These are phyloP conservation scores for Fraxinus angustifolia DNA, from an alignment of 305 asterid species.

Conservation along the genomic window DNA sequence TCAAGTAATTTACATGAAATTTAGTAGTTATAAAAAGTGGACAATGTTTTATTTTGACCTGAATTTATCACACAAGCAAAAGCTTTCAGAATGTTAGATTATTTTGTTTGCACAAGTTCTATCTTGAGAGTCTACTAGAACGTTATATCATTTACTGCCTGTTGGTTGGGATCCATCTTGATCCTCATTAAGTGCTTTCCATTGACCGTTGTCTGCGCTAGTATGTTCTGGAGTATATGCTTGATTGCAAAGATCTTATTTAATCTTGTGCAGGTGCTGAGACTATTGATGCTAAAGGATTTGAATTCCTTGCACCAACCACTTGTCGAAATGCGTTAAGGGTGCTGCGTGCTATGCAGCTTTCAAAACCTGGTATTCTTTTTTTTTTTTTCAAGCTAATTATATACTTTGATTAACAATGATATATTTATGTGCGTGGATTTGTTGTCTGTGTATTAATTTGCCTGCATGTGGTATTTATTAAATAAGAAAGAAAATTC, in stretches of 20 bases:
- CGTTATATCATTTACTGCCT: not conserved
- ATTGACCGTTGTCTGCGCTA: not conserved
- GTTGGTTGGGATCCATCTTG: not conserved
- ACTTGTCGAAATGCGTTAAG: slow-evolving; percentile 81
- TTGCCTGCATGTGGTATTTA: not conserved
- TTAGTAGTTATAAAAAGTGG: not conserved
- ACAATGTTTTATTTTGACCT: not conserved
- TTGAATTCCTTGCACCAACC: slow-evolving; percentile 88
- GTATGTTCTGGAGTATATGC: not conserved
- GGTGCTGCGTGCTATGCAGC: slow-evolving; percentile 99
- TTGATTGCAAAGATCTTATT: slow-evolving; percentile 10
- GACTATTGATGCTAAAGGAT: slow-evolving; percentile 44
- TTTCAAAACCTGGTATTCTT: slow-evolving; percentile 81
- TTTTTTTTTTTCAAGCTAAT: slow-evolving; percentile 6
- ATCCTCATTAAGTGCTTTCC: not conserved
- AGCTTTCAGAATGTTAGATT: not conserved
- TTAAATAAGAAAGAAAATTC: not conserved
- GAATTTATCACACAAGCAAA: not conserved
- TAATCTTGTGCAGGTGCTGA: slow-evolving; percentile 50
- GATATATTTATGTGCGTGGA: not conserved
- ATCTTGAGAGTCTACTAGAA: not conserved
- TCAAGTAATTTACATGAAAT: not conserved
- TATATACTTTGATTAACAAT: not conserved
- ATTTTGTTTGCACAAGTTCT: not conserved
- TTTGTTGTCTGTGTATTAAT: not conserved